phyloP scores from a whole-genome alignment of 352 stramenopile species.

The Phytophthora nicotianae region DNA sequence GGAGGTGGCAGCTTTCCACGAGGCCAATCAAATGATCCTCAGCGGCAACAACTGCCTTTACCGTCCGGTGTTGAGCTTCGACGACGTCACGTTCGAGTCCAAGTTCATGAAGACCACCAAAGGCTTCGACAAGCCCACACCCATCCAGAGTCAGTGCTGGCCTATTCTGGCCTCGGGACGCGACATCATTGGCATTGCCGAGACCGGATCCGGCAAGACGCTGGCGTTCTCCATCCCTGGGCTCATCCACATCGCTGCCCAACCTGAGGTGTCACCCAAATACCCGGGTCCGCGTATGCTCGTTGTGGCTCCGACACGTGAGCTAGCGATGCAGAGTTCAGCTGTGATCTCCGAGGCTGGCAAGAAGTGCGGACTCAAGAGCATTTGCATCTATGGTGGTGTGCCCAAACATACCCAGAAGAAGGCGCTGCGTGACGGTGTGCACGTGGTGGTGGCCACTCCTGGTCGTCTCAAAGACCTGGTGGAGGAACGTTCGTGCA shows the following conservation, averaged over 20 bases:
- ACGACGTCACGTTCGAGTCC: slow-evolving; percentile 75
- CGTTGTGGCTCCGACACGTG: slow-evolving; percentile 93
- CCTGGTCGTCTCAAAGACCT: slow-evolving; percentile 95
- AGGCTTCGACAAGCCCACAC: slow-evolving; percentile 92
- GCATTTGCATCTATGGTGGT: slow-evolving; percentile 95
- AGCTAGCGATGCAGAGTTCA: slow-evolving; percentile 94
- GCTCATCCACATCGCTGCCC: slow-evolving; percentile 84
- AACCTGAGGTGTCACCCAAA: slow-evolving; percentile 61
- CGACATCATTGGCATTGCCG: slow-evolving; percentile 93
- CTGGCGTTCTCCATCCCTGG: slow-evolving; percentile 96
- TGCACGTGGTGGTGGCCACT: slow-evolving; percentile 95
- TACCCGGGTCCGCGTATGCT: slow-evolving; percentile 89
- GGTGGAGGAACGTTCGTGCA: slow-evolving; percentile 84
- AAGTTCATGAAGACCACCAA: slow-evolving; percentile 90
- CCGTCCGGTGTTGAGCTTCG: slow-evolving; percentile 75
- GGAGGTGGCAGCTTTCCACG: slow-evolving; percentile 87
- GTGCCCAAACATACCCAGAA: slow-evolving; percentile 95
- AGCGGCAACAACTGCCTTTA: slow-evolving; percentile 90
- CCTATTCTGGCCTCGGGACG: slow-evolving; percentile 85
- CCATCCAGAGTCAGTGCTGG: slow-evolving; percentile 99
- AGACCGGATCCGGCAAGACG: slow-evolving; percentile 96
- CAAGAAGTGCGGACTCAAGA: slow-evolving; percentile 84
- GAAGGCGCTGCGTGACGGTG: slow-evolving; percentile 83
- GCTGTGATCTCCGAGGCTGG: slow-evolving; percentile 93
- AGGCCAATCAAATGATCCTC: slow-evolving; percentile 84